Conservation (phyloP, 2,329 filamentous ascomycete species). For the Chaetomiaceae sp. region DNA sequence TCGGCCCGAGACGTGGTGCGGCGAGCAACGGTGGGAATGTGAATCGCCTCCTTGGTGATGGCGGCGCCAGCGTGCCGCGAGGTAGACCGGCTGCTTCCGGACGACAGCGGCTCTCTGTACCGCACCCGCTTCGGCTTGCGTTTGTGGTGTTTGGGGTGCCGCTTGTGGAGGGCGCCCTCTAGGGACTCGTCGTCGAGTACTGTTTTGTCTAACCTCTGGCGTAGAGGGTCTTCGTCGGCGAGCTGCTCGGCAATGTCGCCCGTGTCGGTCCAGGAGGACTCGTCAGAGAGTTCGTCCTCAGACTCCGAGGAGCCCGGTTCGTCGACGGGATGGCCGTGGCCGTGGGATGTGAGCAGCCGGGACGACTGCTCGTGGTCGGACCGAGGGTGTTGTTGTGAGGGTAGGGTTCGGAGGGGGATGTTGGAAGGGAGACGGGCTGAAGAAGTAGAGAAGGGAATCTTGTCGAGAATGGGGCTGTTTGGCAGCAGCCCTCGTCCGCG, state of each 20-base stretch:
- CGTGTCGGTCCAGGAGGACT: constrained; percentile 81
- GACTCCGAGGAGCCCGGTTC: constrained; percentile 46
- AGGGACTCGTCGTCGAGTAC: constrained; percentile 57
- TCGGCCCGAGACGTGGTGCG: constrained; percentile 62
- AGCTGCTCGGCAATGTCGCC: constrained; percentile 92
- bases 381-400: constrained; percentile 34
- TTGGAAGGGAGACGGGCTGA: constrained; percentile 69
- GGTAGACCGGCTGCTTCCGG: constrained; percentile 31
- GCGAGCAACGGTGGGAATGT: constrained; percentile 65
- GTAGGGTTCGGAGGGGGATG: constrained; percentile 80
- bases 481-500: constrained; percentile 67
- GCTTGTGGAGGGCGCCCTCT: constrained; percentile 46
- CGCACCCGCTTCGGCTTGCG: constrained; percentile 56
- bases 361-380: constrained; percentile 41
- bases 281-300: constrained; percentile 58
- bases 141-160: constrained; percentile 38
- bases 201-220: constrained; percentile 62
- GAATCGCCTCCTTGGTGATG: constrained; percentile 71
- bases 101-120: constrained; percentile 51
- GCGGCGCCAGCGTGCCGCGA: constrained; percentile 39
- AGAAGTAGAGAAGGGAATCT: constrained; percentile 72
- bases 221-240: constrained; percentile 76
- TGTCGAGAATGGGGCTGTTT: constrained; percentile 74
- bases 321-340: constrained; percentile 44
- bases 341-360: constrained; percentile 43